Percentiles rank a stretch among this genome's conserved stretches.
Evolutionary conservation across 345 rosid species (phyloP).

Genomic region (Eucalyptus curtisii): DNA sequence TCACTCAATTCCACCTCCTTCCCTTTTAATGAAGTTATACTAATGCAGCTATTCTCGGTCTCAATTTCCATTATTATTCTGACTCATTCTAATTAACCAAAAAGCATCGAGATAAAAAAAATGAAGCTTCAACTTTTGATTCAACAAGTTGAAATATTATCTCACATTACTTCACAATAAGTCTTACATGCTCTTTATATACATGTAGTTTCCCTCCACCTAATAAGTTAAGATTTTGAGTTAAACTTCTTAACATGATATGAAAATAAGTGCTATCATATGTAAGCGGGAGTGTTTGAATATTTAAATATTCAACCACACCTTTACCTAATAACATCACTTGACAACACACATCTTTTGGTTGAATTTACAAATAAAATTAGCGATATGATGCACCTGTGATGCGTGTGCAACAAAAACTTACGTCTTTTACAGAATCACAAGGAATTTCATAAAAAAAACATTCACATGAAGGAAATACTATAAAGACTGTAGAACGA

Average conservation of each 20-base stretch:
- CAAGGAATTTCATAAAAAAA: not conserved
- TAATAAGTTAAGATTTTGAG: no score
- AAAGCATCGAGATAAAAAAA: not conserved
- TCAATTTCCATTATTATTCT: no score
- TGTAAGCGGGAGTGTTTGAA: accelerated
- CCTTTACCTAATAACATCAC: not conserved
- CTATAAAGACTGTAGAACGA: not conserved
- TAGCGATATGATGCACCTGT: not conserved
- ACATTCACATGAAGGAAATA: not conserved
- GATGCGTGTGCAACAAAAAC: not conserved
- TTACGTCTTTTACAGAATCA: not conserved
- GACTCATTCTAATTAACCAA: not conserved
- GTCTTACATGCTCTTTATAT: no score
- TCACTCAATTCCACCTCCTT: not conserved
- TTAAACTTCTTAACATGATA: no score
- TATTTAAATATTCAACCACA: no score
- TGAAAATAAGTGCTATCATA: no score
- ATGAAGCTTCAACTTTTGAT: no score
- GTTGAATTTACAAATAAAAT: not conserved
- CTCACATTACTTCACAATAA: not conserved
- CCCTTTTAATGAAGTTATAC: not conserved
- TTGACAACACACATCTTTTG: not conserved
- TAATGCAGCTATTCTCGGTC: not conserved
- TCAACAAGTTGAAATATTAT: no score
- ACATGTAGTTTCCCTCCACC: not conserved